Evolutionary conservation across 345 rosid genomes (phyloP).

Genomic region (Citrus maxima): DNA sequence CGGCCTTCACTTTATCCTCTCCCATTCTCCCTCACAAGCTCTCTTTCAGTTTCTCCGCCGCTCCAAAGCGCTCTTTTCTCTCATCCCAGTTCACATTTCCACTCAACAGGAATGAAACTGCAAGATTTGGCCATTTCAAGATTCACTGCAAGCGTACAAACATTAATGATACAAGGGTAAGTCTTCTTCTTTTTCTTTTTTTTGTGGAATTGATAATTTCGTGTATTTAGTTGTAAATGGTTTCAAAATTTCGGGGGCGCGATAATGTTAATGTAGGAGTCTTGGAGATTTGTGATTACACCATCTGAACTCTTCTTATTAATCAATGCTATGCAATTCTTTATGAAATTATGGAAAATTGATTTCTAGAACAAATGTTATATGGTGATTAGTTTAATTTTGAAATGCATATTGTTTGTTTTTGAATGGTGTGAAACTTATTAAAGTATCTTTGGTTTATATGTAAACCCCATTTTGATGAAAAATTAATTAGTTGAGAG

Average conservation of each 20-base stretch:
- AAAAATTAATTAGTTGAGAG: no score
- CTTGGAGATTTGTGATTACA: background rate
- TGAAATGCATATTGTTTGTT: background rate
- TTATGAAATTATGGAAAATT: background rate
- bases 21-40: slow-evolving; percentile 33
- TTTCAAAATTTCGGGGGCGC: background rate
- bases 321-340: background rate
- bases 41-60: slow-evolving; percentile 18
- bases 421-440: background rate
- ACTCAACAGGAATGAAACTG: slow-evolving; percentile 12
- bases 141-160: slow-evolving; percentile 31
- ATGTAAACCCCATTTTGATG: background rate
- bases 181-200: background rate
- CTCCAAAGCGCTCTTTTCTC: slow-evolving; percentile 22
- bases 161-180: slow-evolving; percentile 25
- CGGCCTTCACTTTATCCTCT: slow-evolving; percentile 62
- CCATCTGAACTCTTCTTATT: background rate
- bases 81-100: slow-evolving; percentile 34
- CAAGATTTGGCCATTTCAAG: slow-evolving; percentile 22
- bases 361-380: background rate
- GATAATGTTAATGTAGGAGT: background rate
- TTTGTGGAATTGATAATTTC: background rate
- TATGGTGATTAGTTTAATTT: background rate
- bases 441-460: background rate
- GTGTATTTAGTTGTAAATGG: background rate